These are phyloP conservation scores for Aspergillus fijiensis DNA, from an alignment of 2,329 filamentous ascomycete genomes.

Conservation along the genomic window DNA sequence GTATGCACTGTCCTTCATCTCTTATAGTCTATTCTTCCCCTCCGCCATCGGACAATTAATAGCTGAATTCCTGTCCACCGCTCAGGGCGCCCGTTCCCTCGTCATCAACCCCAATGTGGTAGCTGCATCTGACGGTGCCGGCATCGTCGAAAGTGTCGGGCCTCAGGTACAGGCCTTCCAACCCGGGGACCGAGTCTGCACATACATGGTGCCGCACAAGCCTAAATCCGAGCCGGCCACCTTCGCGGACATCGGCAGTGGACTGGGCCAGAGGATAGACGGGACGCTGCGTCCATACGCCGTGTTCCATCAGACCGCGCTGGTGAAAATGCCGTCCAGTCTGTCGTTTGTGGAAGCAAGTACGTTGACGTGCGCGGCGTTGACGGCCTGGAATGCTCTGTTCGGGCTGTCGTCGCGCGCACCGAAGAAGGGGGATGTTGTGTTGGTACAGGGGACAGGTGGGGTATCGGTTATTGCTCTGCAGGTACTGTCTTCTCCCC, in stretches of 20 bases:
- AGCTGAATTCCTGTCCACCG: constrained; percentile 40
- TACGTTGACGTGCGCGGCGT: constrained; percentile 49
- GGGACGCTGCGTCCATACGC: constrained; percentile 51
- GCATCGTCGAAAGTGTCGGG: constrained; percentile 47
- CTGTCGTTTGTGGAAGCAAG: constrained; percentile 49
- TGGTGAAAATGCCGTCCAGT: constrained; percentile 49
- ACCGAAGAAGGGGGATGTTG: constrained; percentile 42
- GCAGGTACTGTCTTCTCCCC: constrained; percentile 31
- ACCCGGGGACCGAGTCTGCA: constrained; percentile 53
- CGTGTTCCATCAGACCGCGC: constrained; percentile 49
- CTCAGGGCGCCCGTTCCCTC: constrained; percentile 34
- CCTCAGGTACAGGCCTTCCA: constrained; percentile 53
- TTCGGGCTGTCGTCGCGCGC: constrained; percentile 48
- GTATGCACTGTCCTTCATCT: constrained; percentile 23
- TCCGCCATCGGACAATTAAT: background rate
- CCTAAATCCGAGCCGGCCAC: constrained; percentile 48
- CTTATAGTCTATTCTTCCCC: too few species aligned
- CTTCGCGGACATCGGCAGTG: constrained; percentile 34
- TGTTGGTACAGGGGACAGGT: constrained; percentile 56
- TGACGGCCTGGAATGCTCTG: constrained; percentile 55
- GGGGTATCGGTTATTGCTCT: constrained; percentile 54
- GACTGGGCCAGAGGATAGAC: constrained; percentile 49
- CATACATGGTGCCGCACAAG: constrained; percentile 50
- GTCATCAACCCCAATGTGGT: constrained; percentile 44
- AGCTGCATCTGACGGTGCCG: constrained; percentile 43